phyloP scores from a whole-genome alignment of 495 filamentous ascomycete genomes.

The Penicillium nucicola region DNA sequence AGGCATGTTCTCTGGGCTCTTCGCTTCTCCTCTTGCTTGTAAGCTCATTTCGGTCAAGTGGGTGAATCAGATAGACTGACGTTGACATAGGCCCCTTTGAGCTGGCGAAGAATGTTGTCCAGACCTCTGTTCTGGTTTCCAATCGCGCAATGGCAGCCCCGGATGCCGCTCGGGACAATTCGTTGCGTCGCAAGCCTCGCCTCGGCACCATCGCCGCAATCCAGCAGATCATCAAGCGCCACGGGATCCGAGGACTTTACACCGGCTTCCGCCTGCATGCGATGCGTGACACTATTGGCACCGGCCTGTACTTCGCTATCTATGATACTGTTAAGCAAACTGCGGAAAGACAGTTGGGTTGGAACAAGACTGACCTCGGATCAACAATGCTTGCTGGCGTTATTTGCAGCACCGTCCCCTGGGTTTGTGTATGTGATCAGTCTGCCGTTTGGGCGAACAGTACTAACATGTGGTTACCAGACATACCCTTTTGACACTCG shows the following conservation, averaged over 20 bases:
- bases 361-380: constrained; percentile 37
- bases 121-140: constrained; percentile 81
- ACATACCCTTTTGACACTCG: constrained; percentile 49
- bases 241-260: constrained; percentile 77
- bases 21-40: constrained; percentile 85
- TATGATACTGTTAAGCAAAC: constrained; percentile 90
- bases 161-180: constrained; percentile 53
- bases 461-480: constrained; percentile 21
- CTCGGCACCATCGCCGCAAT: constrained; percentile 80
- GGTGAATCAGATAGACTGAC: not conserved
- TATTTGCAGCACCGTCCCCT: constrained; percentile 46
- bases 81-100: constrained; percentile 74
- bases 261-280: constrained; percentile 78
- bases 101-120: constrained; percentile 87
- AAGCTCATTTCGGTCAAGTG: constrained; percentile 29
- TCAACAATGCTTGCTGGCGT: constrained; percentile 44
- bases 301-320: constrained; percentile 85
- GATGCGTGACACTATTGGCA: constrained; percentile 85
- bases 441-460: not conserved
- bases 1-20: constrained; percentile 74
- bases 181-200: constrained; percentile 67
- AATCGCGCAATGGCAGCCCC: constrained; percentile 59
- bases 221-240: constrained; percentile 70
- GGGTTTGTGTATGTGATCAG: constrained; percentile 42
- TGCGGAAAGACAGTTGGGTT: constrained; percentile 55